These are phyloP conservation scores for Gossypium herbaceum DNA, from an alignment of 345 rosid species.

Conservation along the genomic window DNA sequence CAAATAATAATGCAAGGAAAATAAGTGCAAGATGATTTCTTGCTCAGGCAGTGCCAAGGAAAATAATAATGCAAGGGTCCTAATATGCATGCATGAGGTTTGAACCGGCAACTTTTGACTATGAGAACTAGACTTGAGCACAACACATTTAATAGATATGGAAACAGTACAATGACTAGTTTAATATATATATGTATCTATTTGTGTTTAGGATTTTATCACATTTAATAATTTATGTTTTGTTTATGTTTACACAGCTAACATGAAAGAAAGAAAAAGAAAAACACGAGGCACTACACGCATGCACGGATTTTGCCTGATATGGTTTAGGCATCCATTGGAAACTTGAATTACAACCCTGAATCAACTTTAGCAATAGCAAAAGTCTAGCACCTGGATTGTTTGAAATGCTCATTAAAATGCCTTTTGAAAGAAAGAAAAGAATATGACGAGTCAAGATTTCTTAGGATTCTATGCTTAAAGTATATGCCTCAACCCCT, in stretches of 20 bases:
- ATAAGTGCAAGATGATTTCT: too few species aligned
- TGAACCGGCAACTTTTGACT: too few species aligned
- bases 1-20: too few species aligned
- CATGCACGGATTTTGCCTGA: not conserved
- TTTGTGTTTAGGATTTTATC: too few species aligned
- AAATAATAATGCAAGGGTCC: too few species aligned
- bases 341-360: not conserved
- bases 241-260: not conserved
- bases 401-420: slow-evolving; percentile 5
- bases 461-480: not conserved
- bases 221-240: not conserved
- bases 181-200: too few species aligned
- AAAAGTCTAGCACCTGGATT: not conserved
- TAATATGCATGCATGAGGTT: too few species aligned
- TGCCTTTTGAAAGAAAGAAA: not conserved
- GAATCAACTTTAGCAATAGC: not conserved
- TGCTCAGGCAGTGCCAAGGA: too few species aligned
- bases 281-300: not conserved
- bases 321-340: not conserved
- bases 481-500: not conserved
- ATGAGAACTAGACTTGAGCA: too few species aligned
- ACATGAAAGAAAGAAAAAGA: not conserved
- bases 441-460: not conserved
- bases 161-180: too few species aligned
- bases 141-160: too few species aligned